A percentile compares a stretch with the other conserved stretches of the same genome.
Conservation (phyloP, 192 early-diverging fungal species). For the Coemansia aciculifera region DNA sequence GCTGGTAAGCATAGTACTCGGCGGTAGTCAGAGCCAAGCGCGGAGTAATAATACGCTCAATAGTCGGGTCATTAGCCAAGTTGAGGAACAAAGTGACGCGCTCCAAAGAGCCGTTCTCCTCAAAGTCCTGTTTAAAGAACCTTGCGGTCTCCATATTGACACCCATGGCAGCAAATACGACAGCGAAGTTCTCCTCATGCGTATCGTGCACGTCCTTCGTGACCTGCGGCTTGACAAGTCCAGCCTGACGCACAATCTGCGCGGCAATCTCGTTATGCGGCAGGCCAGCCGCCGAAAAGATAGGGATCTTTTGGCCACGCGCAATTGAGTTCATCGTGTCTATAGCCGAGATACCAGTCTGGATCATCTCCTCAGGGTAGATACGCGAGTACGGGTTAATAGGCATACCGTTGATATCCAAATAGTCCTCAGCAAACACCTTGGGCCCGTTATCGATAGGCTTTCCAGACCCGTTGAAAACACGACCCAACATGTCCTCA, state of each 20-base stretch:
- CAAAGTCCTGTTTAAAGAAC: slow-evolving; percentile 99
- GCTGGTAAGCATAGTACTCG: slow-evolving; percentile 99
- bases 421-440: slow-evolving; percentile 98
- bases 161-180: slow-evolving; percentile 99
- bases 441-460: slow-evolving; percentile 98
- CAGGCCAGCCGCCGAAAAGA: slow-evolving; percentile 97
- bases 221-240: slow-evolving; percentile 85
- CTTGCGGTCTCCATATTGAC: slow-evolving; percentile 99
- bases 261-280: slow-evolving; percentile 99
- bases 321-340: slow-evolving; percentile 99
- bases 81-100: slow-evolving; percentile 98
- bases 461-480: slow-evolving; percentile 99
- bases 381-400: slow-evolving; percentile 99
- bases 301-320: slow-evolving; percentile 99
- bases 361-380: slow-evolving; percentile 99
- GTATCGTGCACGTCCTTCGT: slow-evolving; percentile 91
- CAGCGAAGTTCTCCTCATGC: slow-evolving; percentile 99
- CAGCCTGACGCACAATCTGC: slow-evolving; percentile 99
- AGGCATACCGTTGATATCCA: slow-evolving; percentile 84
- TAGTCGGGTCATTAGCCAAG: slow-evolving; percentile 99
- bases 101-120: slow-evolving; percentile 99
- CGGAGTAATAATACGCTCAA: slow-evolving; percentile 99
- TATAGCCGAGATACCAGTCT: slow-evolving; percentile 98
- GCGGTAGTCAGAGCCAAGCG: slow-evolving; percentile 97
- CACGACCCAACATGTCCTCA: slow-evolving; percentile 98